Percentiles rank a stretch among this genome's conserved stretches.
Evolutionary conservation across 768 basidiomycete genomes (phyloP).

Genomic region (Rhizopogon rudus): DNA sequence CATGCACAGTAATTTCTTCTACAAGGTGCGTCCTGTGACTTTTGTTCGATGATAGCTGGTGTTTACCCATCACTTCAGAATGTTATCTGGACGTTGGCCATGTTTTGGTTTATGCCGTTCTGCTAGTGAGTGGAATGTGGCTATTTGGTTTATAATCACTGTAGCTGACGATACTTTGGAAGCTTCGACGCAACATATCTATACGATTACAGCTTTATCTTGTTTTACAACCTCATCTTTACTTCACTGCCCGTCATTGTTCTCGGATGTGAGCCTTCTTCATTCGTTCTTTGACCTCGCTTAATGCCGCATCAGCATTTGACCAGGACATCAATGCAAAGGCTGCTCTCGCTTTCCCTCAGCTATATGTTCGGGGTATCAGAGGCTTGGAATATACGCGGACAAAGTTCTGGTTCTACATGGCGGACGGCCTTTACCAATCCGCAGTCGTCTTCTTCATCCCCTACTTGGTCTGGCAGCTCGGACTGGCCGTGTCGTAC

Average conservation of each 20-base stretch:
- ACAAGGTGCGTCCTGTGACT: constrained; percentile 60
- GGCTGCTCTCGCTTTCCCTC: constrained; percentile 88
- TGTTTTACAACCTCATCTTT: constrained; percentile 89
- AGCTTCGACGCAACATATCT: constrained; percentile 95
- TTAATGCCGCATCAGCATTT: constrained; percentile 46
- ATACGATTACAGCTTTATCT: constrained; percentile 91
- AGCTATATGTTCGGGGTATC: constrained; percentile 94
- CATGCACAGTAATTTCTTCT: constrained; percentile 98
- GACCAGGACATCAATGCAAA: constrained; percentile 93
- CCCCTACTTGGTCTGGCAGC: constrained; percentile 70
- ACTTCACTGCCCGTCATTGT: constrained; percentile 90
- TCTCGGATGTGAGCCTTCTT: constrained; percentile 63
- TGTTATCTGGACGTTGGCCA: constrained; percentile 87
- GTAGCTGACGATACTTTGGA: constrained; percentile 12
- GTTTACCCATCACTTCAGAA: constrained; percentile 43
- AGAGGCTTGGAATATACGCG: constrained; percentile 91
- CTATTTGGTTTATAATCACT: constrained; percentile 1
- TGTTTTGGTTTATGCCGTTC: constrained; percentile 93
- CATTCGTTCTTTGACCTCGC: background rate
- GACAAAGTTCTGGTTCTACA: constrained; percentile 89
- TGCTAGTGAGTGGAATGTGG: constrained; percentile 62
- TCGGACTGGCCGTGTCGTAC: constrained; percentile 65
- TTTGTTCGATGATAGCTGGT: background rate
- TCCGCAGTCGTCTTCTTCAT: constrained; percentile 84
- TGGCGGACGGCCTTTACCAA: constrained; percentile 93